Percentiles rank a stretch among this genome's conserved stretches.
phyloP scores from a whole-genome alignment of 164 flowering plant species.

The Akebia trifoliata region DNA sequence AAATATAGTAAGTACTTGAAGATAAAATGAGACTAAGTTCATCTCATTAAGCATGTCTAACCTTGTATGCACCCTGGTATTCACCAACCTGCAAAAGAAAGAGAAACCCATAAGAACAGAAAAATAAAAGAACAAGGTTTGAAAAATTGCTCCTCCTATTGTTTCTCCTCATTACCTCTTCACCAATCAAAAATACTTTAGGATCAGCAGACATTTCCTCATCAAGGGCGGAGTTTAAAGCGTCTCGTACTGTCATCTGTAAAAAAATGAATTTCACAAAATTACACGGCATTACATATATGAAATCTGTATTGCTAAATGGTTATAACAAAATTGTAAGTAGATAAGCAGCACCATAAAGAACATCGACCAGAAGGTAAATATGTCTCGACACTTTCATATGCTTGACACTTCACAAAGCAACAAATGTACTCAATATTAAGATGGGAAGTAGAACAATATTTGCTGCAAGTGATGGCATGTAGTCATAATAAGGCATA shows the following conservation, averaged over 20 bases:
- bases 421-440: background rate
- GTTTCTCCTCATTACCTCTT: constrained; percentile 23
- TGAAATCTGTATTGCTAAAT: background rate
- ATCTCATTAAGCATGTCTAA: constrained; percentile 26
- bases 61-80: constrained; percentile 99
- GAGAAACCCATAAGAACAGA: constrained; percentile 5
- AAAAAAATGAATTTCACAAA: constrained; percentile 3
- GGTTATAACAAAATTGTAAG: too few relatives aligned
- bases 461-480: background rate
- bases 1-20: background rate
- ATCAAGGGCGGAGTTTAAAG: constrained; percentile 59
- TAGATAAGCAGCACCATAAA: too few relatives aligned
- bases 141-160: background rate
- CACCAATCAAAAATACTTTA: constrained; percentile 71
- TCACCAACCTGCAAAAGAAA: constrained; percentile 74
- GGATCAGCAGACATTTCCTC: constrained; percentile 72
- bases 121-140: background rate
- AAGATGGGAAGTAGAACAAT: background rate
- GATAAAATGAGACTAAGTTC: background rate
- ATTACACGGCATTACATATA: background rate
- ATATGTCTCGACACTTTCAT: background rate
- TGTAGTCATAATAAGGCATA: too few relatives aligned
- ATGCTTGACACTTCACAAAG: background rate
- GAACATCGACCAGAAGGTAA: background rate
- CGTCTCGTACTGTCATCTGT: constrained; percentile 61